Conservation (phyloP, 345 rosid genomes). For the Brassica carinata region DNA sequence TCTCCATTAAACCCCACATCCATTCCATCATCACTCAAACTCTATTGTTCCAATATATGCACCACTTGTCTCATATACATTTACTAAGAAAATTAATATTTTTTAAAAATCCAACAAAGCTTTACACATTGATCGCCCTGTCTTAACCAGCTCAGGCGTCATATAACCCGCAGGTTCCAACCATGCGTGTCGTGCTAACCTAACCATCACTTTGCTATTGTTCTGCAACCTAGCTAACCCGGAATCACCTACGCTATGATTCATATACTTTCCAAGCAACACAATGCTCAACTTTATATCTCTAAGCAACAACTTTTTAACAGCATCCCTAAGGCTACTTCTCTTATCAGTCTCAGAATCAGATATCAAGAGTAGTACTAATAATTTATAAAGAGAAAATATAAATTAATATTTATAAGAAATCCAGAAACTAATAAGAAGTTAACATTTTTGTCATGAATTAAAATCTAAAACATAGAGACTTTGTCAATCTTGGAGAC, state of each 20-base stretch:
- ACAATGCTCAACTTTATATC: constrained; percentile 83
- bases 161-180: too few species aligned
- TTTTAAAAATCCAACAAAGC: constrained; percentile 14
- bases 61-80: too few species aligned
- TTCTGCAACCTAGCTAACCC: too few species aligned
- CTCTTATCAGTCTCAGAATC: constrained; percentile 50
- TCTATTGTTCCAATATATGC: too few species aligned
- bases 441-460: not conserved
- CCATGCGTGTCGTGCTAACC: too few species aligned
- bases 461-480: constrained; percentile 10
- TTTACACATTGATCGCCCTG: constrained; percentile 50
- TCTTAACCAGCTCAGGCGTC: constrained; percentile 52
- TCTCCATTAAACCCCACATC: constrained; percentile 39
- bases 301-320: constrained; percentile 60
- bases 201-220: too few species aligned
- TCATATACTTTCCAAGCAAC: constrained; percentile 73
- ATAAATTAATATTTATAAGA: constrained; percentile 46
- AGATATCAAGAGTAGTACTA: constrained; percentile 24
- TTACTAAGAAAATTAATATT: too few species aligned
- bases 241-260: constrained; percentile 51
- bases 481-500: constrained; percentile 66
- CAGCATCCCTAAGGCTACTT: too few species aligned
- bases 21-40: not conserved
- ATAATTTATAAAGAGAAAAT: constrained; percentile 14
- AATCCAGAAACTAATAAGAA: not conserved